These are phyloP conservation scores for Cotoneaster glaucophyllus DNA, from an alignment of 306 rosid genomes.

Conservation along the genomic window DNA sequence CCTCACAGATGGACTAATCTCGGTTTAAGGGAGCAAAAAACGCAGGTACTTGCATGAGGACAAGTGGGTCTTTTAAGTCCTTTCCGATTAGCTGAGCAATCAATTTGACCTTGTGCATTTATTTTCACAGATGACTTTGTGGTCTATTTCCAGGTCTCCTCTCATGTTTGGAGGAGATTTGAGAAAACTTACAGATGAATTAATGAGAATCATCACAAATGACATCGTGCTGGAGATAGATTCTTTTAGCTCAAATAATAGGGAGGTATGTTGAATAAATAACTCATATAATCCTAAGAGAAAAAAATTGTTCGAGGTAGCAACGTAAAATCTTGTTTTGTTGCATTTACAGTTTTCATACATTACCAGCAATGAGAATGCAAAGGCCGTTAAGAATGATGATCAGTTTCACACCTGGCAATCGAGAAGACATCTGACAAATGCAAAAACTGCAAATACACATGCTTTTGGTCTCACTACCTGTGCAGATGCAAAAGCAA, in stretches of 20 bases:
- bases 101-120: slow-evolving; percentile 8
- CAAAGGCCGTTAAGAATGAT: slow-evolving; percentile 9
- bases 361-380: slow-evolving; percentile 20
- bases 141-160: slow-evolving; percentile 95
- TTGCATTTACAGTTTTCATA: slow-evolving; percentile 60
- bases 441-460: slow-evolving; percentile 21
- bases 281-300: background rate
- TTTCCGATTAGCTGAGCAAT: slow-evolving; percentile 2
- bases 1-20: slow-evolving; percentile 61
- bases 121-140: slow-evolving; percentile 67
- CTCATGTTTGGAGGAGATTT: slow-evolving; percentile 96
- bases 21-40: slow-evolving; percentile 55
- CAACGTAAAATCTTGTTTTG: background rate
- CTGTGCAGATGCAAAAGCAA: slow-evolving; percentile 58
- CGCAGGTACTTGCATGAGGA: slow-evolving; percentile 54
- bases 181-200: slow-evolving; percentile 48
- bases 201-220: slow-evolving; percentile 51
- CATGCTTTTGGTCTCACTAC: slow-evolving; percentile 45
- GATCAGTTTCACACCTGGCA: slow-evolving; percentile 21
- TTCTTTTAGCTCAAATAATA: slow-evolving; percentile 62
- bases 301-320: slow-evolving; percentile 4
- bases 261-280: slow-evolving; percentile 56
- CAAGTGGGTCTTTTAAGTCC: background rate
- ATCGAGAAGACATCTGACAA: slow-evolving; percentile 24
- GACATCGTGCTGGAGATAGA: slow-evolving; percentile 75